A percentile compares a stretch with the other conserved stretches of the same genome.
These are phyloP conservation scores for Cryptococcus sp. DNA, from an alignment of 1,284 basidiomycete genomes.

Conservation along the genomic window DNA sequence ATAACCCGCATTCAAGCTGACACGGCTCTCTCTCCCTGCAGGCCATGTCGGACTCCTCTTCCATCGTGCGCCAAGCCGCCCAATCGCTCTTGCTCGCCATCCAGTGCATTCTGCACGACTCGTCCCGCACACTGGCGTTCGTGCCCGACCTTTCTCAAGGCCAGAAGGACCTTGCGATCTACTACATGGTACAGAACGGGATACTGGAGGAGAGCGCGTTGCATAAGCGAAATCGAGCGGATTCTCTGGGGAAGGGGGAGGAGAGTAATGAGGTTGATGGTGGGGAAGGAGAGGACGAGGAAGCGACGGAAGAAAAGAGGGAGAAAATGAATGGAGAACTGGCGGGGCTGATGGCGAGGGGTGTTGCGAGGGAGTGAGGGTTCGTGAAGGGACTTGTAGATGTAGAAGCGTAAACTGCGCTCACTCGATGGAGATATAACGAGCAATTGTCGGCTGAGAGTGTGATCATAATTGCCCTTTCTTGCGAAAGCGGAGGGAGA, in stretches of 20 bases:
- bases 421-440: no score
- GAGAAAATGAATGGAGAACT: slow-evolving; percentile 24
- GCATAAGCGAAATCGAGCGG: background rate
- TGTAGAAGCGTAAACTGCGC: no score
- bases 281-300: background rate
- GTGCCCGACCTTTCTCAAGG: slow-evolving; percentile 28
- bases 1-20: background rate
- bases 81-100: slow-evolving; percentile 39
- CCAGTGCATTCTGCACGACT: slow-evolving; percentile 35
- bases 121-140: slow-evolving; percentile 30
- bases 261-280: background rate
- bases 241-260: background rate
- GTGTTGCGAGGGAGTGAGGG: slow-evolving; percentile 8
- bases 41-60: slow-evolving; percentile 19
- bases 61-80: slow-evolving; percentile 37
- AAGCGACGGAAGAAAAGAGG: slow-evolving; percentile 1
- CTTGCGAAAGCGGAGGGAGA: no score
- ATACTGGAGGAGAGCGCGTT: slow-evolving; percentile 11
- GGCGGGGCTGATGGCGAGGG: slow-evolving; percentile 24
- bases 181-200: slow-evolving; percentile 43
- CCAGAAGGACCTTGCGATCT: slow-evolving; percentile 40
- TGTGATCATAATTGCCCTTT: no score
- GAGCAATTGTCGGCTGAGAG: no score
- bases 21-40: slow-evolving; percentile 3
- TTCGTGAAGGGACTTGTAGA: no score